phyloP scores from a whole-genome alignment of 495 filamentous ascomycete species.

The Tuber magnatum region DNA sequence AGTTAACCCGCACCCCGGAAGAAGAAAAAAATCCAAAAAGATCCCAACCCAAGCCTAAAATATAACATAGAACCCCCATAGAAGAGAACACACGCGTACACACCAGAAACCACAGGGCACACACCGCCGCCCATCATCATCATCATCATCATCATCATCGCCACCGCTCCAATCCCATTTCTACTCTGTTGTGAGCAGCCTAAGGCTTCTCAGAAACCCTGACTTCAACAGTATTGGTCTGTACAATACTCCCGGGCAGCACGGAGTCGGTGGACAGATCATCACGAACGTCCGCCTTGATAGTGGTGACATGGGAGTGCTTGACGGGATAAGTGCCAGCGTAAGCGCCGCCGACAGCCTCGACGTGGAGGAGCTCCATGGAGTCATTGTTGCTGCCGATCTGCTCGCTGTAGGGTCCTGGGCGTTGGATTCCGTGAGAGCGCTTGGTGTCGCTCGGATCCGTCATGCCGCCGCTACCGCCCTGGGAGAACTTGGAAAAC shows the following conservation, averaged over 20 bases:
- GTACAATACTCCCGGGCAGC: not conserved
- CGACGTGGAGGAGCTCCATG: not conserved
- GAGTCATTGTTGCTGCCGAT: slow-evolving; percentile 3
- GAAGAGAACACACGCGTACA: not conserved
- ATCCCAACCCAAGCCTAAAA: not conserved
- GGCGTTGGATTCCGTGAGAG: not conserved
- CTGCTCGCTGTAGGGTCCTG: slow-evolving; percentile 1
- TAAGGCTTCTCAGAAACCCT: slow-evolving; percentile 1
- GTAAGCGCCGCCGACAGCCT: not conserved
- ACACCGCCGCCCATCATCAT: not conserved
- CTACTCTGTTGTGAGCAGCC: not conserved
- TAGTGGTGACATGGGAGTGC: not conserved
- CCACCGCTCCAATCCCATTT: not conserved
- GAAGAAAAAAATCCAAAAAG: not conserved
- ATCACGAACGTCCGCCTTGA: slow-evolving; percentile 4
- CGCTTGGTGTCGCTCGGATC: not conserved
- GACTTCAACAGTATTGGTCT: slow-evolving; percentile 1
- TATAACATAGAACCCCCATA: not conserved
- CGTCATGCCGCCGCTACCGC: not conserved
- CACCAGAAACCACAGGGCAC: not conserved
- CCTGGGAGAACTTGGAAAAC: not conserved
- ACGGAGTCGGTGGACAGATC: not conserved
- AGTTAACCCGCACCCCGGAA: not conserved
- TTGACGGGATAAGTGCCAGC: not conserved
- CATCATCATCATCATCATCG: not conserved